Evolutionary conservation across 345 rosid species (phyloP).

Genomic region (Linum tenue): DNA sequence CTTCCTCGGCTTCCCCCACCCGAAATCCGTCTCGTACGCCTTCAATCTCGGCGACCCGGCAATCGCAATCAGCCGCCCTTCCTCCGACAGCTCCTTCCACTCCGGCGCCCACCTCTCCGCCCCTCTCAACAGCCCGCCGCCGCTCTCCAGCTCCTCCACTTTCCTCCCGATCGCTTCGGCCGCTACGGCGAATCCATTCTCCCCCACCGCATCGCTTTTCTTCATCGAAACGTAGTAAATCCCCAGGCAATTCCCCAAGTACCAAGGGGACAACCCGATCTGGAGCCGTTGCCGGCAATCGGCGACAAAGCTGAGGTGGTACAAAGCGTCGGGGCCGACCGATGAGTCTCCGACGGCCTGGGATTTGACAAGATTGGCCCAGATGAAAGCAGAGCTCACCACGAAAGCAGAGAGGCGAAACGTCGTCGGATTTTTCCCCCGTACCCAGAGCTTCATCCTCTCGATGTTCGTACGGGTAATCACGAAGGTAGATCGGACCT

Average conservation of each 20-base stretch:
- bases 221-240: constrained; percentile 7
- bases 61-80: neutral
- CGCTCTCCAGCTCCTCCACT: constrained; percentile 18
- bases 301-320: constrained; percentile 16
- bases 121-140: constrained; percentile 11
- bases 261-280: constrained; percentile 13
- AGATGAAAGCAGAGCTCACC: constrained; percentile 21
- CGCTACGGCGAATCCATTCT: constrained; percentile 25
- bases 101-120: constrained; percentile 15
- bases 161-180: constrained; percentile 23
- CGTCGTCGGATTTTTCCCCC: neutral
- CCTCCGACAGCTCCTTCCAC: neutral
- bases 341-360: neutral
- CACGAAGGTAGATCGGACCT: constrained; percentile 25
- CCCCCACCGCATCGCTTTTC: constrained; percentile 16
- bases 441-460: constrained; percentile 19
- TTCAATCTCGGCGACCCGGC: constrained; percentile 6
- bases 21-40: constrained; percentile 10
- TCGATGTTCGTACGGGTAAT: constrained; percentile 9
- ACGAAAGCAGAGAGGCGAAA: constrained; percentile 21
- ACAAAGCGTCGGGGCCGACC: neutral
- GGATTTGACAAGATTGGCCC: constrained; percentile 28
- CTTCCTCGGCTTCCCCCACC: constrained; percentile 12
- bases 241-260: constrained; percentile 33
- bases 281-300: constrained; percentile 21